A percentile compares a stretch with the other conserved stretches of the same genome.
Conservation (phyloP, 148 eudicot genomes). For the Vaccinium macrocarpon region DNA sequence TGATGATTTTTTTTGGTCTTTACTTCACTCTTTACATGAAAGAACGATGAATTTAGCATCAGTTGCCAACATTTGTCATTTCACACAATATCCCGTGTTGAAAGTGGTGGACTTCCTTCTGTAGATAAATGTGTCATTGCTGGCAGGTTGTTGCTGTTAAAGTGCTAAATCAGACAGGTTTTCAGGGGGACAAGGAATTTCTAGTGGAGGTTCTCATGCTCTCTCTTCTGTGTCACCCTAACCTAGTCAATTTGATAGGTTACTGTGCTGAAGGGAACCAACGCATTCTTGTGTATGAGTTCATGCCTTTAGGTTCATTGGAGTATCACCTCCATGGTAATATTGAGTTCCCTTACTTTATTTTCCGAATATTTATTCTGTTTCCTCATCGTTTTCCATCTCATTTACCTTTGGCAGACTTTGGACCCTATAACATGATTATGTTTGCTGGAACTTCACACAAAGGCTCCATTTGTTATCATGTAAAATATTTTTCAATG, state of each 20-base stretch:
- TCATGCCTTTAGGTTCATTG: slow-evolving; percentile 40
- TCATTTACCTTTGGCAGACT: background rate
- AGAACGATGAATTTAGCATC: background rate
- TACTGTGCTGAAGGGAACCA: slow-evolving; percentile 66
- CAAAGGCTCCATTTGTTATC: too few relatives aligned
- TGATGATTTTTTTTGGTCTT: background rate
- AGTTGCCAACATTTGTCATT: background rate
- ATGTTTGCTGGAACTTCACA: too few relatives aligned
- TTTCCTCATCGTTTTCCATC: background rate
- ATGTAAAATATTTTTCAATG: too few relatives aligned
- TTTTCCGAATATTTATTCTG: background rate
- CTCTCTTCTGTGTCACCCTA: slow-evolving; percentile 57
- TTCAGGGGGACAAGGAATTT: slow-evolving; percentile 69
- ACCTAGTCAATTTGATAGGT: slow-evolving; percentile 62
- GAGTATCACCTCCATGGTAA: slow-evolving; percentile 42
- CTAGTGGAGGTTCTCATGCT: slow-evolving; percentile 67
- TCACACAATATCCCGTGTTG: background rate
- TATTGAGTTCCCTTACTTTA: background rate
- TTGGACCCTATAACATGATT: background rate
- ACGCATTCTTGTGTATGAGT: slow-evolving; percentile 45
- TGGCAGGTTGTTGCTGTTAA: slow-evolving; percentile 61
- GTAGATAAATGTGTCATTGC: slow-evolving; percentile 3
- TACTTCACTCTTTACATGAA: slow-evolving; percentile 6
- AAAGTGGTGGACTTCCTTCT: background rate
- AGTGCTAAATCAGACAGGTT: slow-evolving; percentile 48